A percentile compares a stretch with the other conserved stretches of the same genome.
These are phyloP conservation scores for Starmerella powellii DNA, from an alignment of 805 yeast species.

Conservation along the genomic window DNA sequence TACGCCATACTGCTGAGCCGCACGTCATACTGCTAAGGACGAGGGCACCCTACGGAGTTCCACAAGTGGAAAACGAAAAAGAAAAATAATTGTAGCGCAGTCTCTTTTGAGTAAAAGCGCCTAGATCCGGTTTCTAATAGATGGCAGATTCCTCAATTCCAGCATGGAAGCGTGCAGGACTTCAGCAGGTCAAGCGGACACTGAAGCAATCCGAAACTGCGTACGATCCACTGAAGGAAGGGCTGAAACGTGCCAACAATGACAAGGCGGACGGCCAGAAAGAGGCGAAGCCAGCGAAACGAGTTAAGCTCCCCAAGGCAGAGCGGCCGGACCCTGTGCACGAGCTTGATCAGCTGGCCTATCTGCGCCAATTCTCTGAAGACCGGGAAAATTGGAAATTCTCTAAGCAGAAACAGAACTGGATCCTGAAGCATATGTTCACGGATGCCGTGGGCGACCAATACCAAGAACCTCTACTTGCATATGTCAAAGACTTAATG, in stretches of 20 bases:
- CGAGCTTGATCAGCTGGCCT: constrained; percentile 61
- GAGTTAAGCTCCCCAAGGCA: constrained; percentile 54
- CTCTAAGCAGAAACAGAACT: constrained; percentile 75
- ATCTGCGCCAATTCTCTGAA: constrained; percentile 45
- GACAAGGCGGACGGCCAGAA: not conserved
- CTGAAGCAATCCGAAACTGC: constrained; percentile 29
- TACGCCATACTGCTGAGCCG: no score
- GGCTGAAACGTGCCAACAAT: constrained; percentile 24
- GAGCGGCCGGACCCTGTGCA: constrained; percentile 57
- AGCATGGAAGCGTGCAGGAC: constrained; percentile 74
- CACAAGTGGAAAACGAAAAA: not conserved
- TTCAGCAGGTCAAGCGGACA: constrained; percentile 34
- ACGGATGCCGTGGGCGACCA: constrained; percentile 36
- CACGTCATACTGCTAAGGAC: no score
- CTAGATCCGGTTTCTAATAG: no score
- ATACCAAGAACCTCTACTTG: constrained; percentile 40
- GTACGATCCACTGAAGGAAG: constrained; percentile 21
- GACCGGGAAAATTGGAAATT: constrained; percentile 65
- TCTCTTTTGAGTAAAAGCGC: no score
- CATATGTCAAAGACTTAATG: constrained; percentile 49
- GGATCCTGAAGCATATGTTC: constrained; percentile 57
- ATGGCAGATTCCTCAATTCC: constrained; percentile 35
- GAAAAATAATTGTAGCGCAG: not conserved
- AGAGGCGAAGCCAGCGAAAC: constrained; percentile 50
- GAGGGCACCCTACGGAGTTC: no score